A percentile compares a stretch with the other conserved stretches of the same genome.
These are phyloP conservation scores for Syzygium grande DNA, from an alignment of 345 rosid genomes.

Conservation along the genomic window DNA sequence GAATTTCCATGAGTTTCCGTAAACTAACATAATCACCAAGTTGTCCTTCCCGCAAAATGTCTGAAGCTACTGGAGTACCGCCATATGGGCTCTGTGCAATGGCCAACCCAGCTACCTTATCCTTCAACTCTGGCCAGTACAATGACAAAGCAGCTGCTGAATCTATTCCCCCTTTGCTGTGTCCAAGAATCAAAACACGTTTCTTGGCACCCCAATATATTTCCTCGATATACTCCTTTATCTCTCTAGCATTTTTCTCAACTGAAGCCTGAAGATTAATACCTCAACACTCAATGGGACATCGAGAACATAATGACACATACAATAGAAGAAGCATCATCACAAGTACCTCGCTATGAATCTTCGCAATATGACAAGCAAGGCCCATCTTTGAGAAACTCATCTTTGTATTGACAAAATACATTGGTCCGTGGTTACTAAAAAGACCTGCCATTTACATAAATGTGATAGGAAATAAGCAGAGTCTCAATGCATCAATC, in stretches of 20 bases:
- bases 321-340: background rate
- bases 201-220: constrained; percentile 93
- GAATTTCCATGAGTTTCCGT: constrained; percentile 78
- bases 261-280: constrained; percentile 72
- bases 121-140: constrained; percentile 92
- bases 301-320: background rate
- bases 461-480: background rate
- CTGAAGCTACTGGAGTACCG: constrained; percentile 92
- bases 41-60: constrained; percentile 90
- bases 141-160: constrained; percentile 92
- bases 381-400: constrained; percentile 90
- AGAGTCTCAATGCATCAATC: background rate
- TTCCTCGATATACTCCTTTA: constrained; percentile 92
- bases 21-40: constrained; percentile 86
- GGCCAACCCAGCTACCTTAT: constrained; percentile 88
- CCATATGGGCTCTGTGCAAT: constrained; percentile 95
- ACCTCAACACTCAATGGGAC: constrained; percentile 9
- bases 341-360: constrained; percentile 83
- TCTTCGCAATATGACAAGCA: constrained; percentile 91
- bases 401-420: constrained; percentile 76
- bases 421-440: constrained; percentile 96
- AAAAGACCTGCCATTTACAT: constrained; percentile 68
- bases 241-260: constrained; percentile 92
- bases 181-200: constrained; percentile 88
- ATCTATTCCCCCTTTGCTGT: constrained; percentile 99